phyloP scores from a whole-genome alignment of 371 early-diverging fungal species.

The Mortierella sp. region DNA sequence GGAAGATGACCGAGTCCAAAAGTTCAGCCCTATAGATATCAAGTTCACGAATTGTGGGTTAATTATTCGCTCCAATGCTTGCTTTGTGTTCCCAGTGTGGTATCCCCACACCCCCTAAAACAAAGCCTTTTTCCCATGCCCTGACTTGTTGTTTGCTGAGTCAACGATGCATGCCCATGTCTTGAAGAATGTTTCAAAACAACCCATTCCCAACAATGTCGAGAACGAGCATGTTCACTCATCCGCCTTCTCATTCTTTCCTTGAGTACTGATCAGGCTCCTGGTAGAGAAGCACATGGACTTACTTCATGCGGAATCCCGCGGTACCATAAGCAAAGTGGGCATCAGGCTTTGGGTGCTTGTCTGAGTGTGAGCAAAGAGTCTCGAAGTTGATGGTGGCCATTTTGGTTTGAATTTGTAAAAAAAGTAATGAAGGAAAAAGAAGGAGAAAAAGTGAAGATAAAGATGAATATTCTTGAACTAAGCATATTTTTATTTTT shows the following conservation, averaged over 20 bases:
- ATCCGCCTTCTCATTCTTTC: not conserved
- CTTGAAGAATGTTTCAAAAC: no score
- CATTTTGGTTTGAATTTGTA: slow-evolving; percentile 28
- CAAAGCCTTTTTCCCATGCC: slow-evolving; percentile 6
- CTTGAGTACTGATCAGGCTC: not conserved
- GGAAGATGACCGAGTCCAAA: slow-evolving; percentile 93
- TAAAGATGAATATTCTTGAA: not conserved
- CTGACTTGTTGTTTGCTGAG: not conserved
- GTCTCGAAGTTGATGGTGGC: slow-evolving; percentile 53
- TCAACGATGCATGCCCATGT: not conserved
- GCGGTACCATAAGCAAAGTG: slow-evolving; percentile 95
- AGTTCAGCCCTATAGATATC: slow-evolving; percentile 73
- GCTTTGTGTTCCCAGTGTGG: not conserved
- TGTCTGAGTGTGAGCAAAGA: slow-evolving; percentile 58
- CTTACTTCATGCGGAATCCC: slow-evolving; percentile 94
- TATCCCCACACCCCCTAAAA: not conserved
- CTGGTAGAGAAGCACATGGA: not conserved
- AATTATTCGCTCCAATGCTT: not conserved
- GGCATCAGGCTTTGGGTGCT: slow-evolving; percentile 71
- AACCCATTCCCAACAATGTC: no score
- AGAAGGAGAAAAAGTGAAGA: slow-evolving; percentile 4
- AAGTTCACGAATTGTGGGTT: not conserved
- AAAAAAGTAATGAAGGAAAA: slow-evolving; percentile 15
- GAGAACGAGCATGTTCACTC: not conserved
- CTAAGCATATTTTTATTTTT: not conserved